A percentile compares a stretch with the other conserved stretches of the same genome.
Conservation (phyloP, 306 rosid species). For the Pterocarpus macrocarpus region DNA sequence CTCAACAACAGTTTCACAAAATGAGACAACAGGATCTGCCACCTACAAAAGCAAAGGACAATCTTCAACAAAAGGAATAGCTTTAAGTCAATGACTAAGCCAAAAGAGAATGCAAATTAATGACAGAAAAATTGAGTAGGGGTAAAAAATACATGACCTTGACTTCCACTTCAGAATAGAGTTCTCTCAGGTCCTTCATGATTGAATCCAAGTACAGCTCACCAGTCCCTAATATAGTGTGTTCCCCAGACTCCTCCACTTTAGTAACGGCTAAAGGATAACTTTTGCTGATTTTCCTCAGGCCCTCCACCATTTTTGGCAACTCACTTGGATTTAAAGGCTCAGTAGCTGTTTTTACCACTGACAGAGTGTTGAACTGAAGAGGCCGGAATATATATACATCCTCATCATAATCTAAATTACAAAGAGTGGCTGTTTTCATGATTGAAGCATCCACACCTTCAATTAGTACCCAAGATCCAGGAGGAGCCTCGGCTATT, state of each 20-base stretch:
- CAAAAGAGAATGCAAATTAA: conserved; percentile 5
- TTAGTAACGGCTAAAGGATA: conserved; percentile 97
- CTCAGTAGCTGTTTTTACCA: conserved; percentile 97
- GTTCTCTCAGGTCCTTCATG: conserved; percentile 98
- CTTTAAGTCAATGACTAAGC: conserved; percentile 25
- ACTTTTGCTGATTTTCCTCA: conserved; percentile 97
- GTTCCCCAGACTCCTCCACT: conserved; percentile 99
- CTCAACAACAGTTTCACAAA: conserved; percentile 97
- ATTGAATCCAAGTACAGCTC: conserved; percentile 99
- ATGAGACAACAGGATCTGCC: conserved; percentile 98
- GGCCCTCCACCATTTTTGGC: conserved; percentile 99
- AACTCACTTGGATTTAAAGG: conserved; percentile 97
- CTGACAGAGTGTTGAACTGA: conserved; percentile 93
- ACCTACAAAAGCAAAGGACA: conserved; percentile 64
- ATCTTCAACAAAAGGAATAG: conserved; percentile 39
- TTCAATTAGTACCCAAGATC: conserved; percentile 98
- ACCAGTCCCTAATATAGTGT: conserved; percentile 94
- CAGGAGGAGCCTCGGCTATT: conserved; percentile 94
- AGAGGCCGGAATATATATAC: conserved; percentile 93
- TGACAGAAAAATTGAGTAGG: neutral
- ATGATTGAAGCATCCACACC: conserved; percentile 99
- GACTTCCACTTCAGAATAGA: conserved; percentile 98
- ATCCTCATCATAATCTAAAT: conserved; percentile 83
- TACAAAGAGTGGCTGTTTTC: conserved; percentile 97
- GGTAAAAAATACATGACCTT: conserved; percentile 61